These are phyloP conservation scores for Volvariella volvacea DNA, from an alignment of 1,284 basidiomycete species.

Conservation along the genomic window DNA sequence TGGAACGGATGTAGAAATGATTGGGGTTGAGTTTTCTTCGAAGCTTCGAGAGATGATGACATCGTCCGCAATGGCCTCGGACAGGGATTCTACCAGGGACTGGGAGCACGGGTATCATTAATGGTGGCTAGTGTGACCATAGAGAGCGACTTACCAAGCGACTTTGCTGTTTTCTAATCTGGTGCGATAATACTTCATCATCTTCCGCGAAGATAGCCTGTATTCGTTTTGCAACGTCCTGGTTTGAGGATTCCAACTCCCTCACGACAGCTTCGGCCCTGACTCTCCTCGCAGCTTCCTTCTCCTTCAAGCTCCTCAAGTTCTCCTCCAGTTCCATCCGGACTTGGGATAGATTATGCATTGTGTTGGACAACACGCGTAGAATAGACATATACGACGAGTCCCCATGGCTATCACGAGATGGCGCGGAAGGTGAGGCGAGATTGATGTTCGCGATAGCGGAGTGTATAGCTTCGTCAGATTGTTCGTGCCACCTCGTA, in stretches of 20 bases:
- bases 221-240: conserved; percentile 58
- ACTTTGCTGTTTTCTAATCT: conserved; percentile 50
- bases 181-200: conserved; percentile 41
- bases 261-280: conserved; percentile 47
- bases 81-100: conserved; percentile 64
- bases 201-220: conserved; percentile 62
- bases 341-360: conserved; percentile 47
- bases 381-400: conserved; percentile 63
- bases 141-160: conserved; percentile 30
- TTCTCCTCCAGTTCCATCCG: conserved; percentile 58
- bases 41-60: conserved; percentile 31
- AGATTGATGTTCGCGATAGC: conserved; percentile 48
- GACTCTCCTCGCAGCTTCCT: conserved; percentile 41
- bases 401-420: conserved; percentile 28
- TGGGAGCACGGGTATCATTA: conserved; percentile 18
- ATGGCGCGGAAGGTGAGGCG: conserved; percentile 32
- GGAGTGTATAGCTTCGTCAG: conserved; percentile 62
- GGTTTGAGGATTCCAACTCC: conserved; percentile 53
- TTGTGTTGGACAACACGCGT: conserved; percentile 61
- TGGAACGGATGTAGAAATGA: conserved; percentile 20
- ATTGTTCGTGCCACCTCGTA: conserved; percentile 65
- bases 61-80: conserved; percentile 65
- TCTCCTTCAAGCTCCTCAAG: conserved; percentile 45
- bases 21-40: conserved; percentile 11
- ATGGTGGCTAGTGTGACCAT: not conserved